Evolutionary conservation across 2,329 filamentous ascomycete species (phyloP), one percentile per base, ranked within the genome.

Genomic region (Neonectria faginata): DNA sequence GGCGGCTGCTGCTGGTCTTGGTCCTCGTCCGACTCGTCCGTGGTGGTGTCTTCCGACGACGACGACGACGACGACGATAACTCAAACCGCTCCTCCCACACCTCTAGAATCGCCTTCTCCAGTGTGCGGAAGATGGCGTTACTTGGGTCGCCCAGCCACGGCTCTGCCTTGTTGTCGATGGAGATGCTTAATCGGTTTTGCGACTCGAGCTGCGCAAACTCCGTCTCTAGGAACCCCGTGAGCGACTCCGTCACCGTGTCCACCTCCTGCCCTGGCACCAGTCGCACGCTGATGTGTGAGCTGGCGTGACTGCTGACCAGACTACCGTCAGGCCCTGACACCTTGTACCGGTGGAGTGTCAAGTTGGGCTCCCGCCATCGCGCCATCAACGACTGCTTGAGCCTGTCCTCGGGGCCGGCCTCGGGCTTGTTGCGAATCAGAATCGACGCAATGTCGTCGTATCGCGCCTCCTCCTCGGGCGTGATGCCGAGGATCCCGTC

Each of bases 291-390:
- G 36, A 99, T 88, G 54, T 94, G 91, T 5, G 94, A 94, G 73
- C 91, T 95, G 9, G 95, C 96, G 70, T 94, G 90, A 67, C 92
- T 91, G 45, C 95, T 97, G 65, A 99, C 97, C 29, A 98, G 89
- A 52, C 94, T 96, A 2, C 94, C 93, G 71, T 97, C 96, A 1
- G 93, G 94, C 0, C 95, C 95, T 0, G 94, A 97, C 0, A 95
- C 94, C 73, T 97, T 93, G 78, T 98, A 94, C 8, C 93, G 88
- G 79, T 99, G 96, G 47, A 98, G 92, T 0, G 96, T 98, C 57
- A 99, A 83, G 54, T 97, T 97, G 0, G 96, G 94, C 75, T 98
- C 94, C 22, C 96, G 90, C 96, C 96, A 99, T 61, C 94, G 88
- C 11, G 94, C 92, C 91, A 97, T 97, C 6, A 99, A 85, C 2